These are phyloP conservation scores for Globisporangium middletonii DNA, from an alignment of 352 stramenopile species.

Conservation along the genomic window DNA sequence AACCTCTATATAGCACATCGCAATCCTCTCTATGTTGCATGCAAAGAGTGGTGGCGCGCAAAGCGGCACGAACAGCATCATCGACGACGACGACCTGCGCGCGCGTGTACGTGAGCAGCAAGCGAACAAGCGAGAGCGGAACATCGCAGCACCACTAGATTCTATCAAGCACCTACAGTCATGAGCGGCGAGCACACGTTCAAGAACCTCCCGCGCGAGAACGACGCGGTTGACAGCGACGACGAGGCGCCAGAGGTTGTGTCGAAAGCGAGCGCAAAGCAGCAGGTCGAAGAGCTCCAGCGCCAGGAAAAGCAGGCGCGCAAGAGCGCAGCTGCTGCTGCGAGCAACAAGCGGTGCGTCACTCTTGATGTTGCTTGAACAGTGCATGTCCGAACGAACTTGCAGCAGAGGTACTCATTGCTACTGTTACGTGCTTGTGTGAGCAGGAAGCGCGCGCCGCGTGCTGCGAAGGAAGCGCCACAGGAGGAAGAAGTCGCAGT, in stretches of 20 bases:
- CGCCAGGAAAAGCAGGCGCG: slow-evolving; percentile 47
- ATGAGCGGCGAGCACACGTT: slow-evolving; percentile 13
- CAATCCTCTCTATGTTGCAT: no score
- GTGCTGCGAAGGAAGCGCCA: slow-evolving; percentile 5
- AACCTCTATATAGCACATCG: no score
- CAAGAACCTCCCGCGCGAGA: slow-evolving; percentile 12
- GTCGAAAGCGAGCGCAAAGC: slow-evolving; percentile 58
- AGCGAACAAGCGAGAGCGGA: no score
- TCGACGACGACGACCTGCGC: no score
- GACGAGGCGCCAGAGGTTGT: slow-evolving; percentile 77
- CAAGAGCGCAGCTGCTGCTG: slow-evolving; percentile 24
- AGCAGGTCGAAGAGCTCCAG: slow-evolving; percentile 42
- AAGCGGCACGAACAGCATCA: no score
- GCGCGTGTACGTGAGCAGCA: no score
- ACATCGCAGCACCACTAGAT: slow-evolving; percentile 2
- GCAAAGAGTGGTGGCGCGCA: no score
- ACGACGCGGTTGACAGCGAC: slow-evolving; percentile 38
- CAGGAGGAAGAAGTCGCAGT: slow-evolving; percentile 17
- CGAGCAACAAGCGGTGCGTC: slow-evolving; percentile 36
- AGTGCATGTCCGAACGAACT: no score
- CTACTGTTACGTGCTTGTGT: not conserved
- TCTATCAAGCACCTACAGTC: not conserved
- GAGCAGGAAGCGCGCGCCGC: slow-evolving; percentile 32
- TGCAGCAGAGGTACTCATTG: not conserved
- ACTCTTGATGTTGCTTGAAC: no score